Conservation (phyloP, 78 protist species). For the Dictyostelium intermedium region DNA sequence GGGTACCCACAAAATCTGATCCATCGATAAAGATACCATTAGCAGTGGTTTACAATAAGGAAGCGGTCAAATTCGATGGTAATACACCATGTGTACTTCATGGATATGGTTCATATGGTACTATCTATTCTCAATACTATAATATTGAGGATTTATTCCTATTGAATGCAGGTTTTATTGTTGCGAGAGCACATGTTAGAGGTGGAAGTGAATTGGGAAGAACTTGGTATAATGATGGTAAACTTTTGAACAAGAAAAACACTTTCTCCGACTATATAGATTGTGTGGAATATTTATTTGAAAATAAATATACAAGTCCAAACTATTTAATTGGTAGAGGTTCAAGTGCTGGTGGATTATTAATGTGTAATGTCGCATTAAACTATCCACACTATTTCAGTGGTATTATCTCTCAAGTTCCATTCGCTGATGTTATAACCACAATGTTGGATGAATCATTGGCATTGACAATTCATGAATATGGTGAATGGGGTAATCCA, state of each 20-base stretch:
- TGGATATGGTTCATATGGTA: slow-evolving; percentile 84
- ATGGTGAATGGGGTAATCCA: slow-evolving; percentile 93
- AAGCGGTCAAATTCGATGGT: background rate
- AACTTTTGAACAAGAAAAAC: slow-evolving; percentile 29
- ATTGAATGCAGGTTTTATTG: slow-evolving; percentile 52
- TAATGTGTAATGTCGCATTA: slow-evolving; percentile 64
- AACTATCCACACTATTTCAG: slow-evolving; percentile 42
- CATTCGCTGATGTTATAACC: slow-evolving; percentile 69
- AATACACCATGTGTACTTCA: slow-evolving; percentile 46
- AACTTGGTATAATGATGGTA: slow-evolving; percentile 71
- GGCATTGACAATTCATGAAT: slow-evolving; percentile 87
- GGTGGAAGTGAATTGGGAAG: slow-evolving; percentile 82
- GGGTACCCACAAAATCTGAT: slow-evolving; percentile 16
- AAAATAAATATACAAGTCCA: slow-evolving; percentile 9
- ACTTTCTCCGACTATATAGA: slow-evolving; percentile 70
- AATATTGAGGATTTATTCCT: slow-evolving; percentile 27
- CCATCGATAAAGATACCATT: slow-evolving; percentile 34
- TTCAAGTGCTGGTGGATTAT: slow-evolving; percentile 78
- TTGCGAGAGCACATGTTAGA: slow-evolving; percentile 67
- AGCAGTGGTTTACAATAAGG: slow-evolving; percentile 20
- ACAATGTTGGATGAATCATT: slow-evolving; percentile 80
- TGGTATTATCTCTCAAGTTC: slow-evolving; percentile 72
- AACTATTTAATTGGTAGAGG: slow-evolving; percentile 48
- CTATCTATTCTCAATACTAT: background rate
- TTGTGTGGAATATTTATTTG: slow-evolving; percentile 48